phyloP scores from a whole-genome alignment of 2,329 filamentous ascomycete genomes.

The Colletotrichum sp. region DNA sequence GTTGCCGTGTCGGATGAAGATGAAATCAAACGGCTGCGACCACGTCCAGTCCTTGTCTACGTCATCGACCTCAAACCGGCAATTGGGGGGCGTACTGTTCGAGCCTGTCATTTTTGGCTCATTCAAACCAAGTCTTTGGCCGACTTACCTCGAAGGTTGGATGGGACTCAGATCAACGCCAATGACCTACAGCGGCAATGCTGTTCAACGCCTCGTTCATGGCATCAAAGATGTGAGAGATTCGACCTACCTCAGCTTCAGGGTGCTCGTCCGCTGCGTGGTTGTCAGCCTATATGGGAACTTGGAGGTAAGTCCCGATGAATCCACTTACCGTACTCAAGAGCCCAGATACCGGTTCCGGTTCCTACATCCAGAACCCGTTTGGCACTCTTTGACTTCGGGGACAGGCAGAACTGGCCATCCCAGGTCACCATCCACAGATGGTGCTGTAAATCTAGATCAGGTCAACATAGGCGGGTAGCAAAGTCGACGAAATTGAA shows the following conservation, averaged over 20 bases:
- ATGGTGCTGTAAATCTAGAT: neutral
- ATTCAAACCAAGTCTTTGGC: rapidly evolving
- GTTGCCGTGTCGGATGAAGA: slow-evolving; percentile 60
- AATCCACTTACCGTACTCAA: neutral
- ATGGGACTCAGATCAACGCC: neutral
- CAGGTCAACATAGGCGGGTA: neutral
- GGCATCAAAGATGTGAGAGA: neutral
- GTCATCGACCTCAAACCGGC: slow-evolving; percentile 45
- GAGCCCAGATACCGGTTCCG: neutral
- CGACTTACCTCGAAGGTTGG: neutral
- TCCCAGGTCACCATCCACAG: slow-evolving; percentile 7
- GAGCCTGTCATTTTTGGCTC: rapidly evolving
- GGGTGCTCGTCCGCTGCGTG: neutral
- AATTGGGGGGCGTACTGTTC: slow-evolving; percentile 41
- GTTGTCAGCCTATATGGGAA: neutral
- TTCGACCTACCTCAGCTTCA: neutral
- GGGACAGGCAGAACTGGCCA: slow-evolving; percentile 30
- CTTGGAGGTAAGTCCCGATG: too few species aligned
- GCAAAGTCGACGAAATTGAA: neutral
- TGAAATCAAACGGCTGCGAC: slow-evolving; percentile 57
- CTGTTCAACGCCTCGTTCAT: neutral
- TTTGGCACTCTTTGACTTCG: slow-evolving; percentile 23
- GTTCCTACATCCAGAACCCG: slow-evolving; percentile 24
- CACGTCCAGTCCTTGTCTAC: slow-evolving; percentile 30
- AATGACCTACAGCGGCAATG: neutral